A percentile compares a stretch with the other conserved stretches of the same genome.
phyloP scores from a whole-genome alignment of 1,284 basidiomycete genomes.

The Chalciporus sp. region DNA sequence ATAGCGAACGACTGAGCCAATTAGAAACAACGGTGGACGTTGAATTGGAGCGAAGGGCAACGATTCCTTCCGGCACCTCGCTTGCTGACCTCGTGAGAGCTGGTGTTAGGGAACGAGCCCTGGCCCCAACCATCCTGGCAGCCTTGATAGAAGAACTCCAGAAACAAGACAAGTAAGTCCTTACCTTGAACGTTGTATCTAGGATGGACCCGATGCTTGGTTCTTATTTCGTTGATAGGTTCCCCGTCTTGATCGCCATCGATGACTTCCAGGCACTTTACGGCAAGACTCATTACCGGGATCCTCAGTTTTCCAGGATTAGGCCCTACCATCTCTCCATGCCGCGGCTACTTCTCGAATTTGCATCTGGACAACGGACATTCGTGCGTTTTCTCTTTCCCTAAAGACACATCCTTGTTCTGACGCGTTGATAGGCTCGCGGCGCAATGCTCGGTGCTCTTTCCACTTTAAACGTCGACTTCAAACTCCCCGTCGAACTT shows the following conservation, averaged over 20 bases:
- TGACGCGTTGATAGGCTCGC: constrained; percentile 41
- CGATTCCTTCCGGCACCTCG: constrained; percentile 50
- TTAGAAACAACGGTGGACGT: constrained; percentile 46
- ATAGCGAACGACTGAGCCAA: constrained; percentile 43
- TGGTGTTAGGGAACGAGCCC: constrained; percentile 54
- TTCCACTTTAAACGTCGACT: constrained; percentile 56
- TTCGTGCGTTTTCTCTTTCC: constrained; percentile 55
- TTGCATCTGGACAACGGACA: constrained; percentile 63
- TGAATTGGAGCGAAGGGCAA: constrained; percentile 47
- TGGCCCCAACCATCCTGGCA: constrained; percentile 69
- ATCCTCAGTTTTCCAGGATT: constrained; percentile 75
- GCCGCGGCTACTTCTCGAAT: constrained; percentile 80
- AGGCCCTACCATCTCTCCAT: constrained; percentile 82
- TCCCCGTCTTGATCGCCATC: constrained; percentile 82
- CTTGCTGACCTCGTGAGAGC: constrained; percentile 63
- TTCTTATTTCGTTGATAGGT: constrained; percentile 34
- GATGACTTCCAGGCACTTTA: constrained; percentile 90
- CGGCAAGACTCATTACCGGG: constrained; percentile 71
- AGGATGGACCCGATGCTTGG: background rate
- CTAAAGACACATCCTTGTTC: background rate
- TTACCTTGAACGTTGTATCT: constrained; percentile 22
- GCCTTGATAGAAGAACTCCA: constrained; percentile 68
- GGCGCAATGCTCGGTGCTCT: constrained; percentile 71
- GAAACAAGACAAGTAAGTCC: constrained; percentile 60
- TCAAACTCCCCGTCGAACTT: constrained; percentile 59